Evolutionary conservation across 2,329 filamentous ascomycete genomes (phyloP).

Genomic region (Xylariaceae sp.): DNA sequence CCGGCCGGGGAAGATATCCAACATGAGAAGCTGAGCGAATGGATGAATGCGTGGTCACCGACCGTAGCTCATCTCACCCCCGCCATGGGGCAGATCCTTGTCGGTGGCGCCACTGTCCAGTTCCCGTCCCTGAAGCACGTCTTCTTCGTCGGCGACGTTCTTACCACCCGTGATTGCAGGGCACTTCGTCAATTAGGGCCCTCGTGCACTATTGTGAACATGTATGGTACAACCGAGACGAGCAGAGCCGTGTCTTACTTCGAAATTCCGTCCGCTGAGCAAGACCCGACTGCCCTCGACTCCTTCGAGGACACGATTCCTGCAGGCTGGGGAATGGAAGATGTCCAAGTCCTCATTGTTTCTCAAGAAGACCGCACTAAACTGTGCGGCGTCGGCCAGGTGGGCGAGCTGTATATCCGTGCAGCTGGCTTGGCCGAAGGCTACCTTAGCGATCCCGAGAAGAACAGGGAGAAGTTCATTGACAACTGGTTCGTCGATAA

Average conservation of each 20-base stretch:
- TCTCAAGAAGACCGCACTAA: slow-evolving; percentile 66
- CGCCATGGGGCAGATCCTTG: slow-evolving; percentile 93
- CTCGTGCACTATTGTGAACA: slow-evolving; percentile 77
- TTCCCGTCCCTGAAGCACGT: slow-evolving; percentile 78
- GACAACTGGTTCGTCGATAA: slow-evolving; percentile 84
- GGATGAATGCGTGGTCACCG: slow-evolving; percentile 85
- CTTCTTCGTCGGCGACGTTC: slow-evolving; percentile 90
- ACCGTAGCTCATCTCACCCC: slow-evolving; percentile 90
- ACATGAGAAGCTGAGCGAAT: slow-evolving; percentile 83
- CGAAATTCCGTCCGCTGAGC: slow-evolving; percentile 68
- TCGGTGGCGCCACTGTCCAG: slow-evolving; percentile 77
- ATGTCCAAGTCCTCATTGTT: slow-evolving; percentile 87
- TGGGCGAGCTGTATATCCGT: slow-evolving; percentile 82
- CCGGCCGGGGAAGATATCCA: slow-evolving; percentile 83
- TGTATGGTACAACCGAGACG: slow-evolving; percentile 75
- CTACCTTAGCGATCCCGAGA: slow-evolving; percentile 63
- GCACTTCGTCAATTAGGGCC: slow-evolving; percentile 74
- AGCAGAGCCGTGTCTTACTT: slow-evolving; percentile 66
- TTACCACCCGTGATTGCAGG: slow-evolving; percentile 82
- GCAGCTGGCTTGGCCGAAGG: slow-evolving; percentile 59
- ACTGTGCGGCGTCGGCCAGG: slow-evolving; percentile 78
- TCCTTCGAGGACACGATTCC: slow-evolving; percentile 70
- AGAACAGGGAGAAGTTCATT: slow-evolving; percentile 77
- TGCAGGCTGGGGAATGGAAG: slow-evolving; percentile 81
- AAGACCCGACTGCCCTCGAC: slow-evolving; percentile 59